A percentile compares a stretch with the other conserved stretches of the same genome.
Evolutionary conservation across 2,329 filamentous ascomycete genomes (phyloP).

Genomic region (Byssochlamys sp.): DNA sequence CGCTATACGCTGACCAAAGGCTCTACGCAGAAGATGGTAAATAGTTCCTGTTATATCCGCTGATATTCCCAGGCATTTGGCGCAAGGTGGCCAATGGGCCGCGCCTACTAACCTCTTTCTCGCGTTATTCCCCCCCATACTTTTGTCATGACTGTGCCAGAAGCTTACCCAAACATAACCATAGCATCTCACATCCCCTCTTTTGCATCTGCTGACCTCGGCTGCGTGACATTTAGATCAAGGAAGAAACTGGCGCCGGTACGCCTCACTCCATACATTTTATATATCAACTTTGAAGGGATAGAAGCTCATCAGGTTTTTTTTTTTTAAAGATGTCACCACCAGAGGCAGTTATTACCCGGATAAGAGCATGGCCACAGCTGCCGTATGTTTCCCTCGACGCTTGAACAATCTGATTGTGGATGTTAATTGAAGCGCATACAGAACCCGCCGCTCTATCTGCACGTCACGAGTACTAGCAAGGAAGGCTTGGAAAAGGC

Average conservation of each 20-base stretch:
- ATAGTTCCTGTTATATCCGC: constrained; percentile 62
- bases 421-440: background rate
- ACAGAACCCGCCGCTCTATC: constrained; percentile 83
- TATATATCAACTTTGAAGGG: constrained; percentile 40
- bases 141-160: constrained; percentile 47
- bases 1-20: constrained; percentile 95
- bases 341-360: constrained; percentile 94
- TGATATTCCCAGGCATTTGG: constrained; percentile 49
- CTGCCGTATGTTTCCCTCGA: constrained; percentile 57
- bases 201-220: constrained; percentile 90
- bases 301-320: constrained; percentile 49
- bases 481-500: constrained; percentile 88
- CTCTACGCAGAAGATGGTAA: constrained; percentile 99
- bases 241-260: constrained; percentile 99
- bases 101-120: constrained; percentile 26
- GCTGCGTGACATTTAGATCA: constrained; percentile 88
- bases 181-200: constrained; percentile 54
- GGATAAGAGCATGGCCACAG: constrained; percentile 93
- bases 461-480: constrained; percentile 86
- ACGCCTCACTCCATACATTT: constrained; percentile 51
- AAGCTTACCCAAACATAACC: constrained; percentile 57
- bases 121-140: constrained; percentile 23
- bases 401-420: constrained; percentile 1
- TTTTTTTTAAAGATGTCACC: constrained; percentile 74
- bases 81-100: constrained; percentile 28